Percentiles rank a stretch among this genome's conserved stretches.
Conservation (phyloP, 2,329 filamentous ascomycete genomes). For the Plectosphaerella sp. region DNA sequence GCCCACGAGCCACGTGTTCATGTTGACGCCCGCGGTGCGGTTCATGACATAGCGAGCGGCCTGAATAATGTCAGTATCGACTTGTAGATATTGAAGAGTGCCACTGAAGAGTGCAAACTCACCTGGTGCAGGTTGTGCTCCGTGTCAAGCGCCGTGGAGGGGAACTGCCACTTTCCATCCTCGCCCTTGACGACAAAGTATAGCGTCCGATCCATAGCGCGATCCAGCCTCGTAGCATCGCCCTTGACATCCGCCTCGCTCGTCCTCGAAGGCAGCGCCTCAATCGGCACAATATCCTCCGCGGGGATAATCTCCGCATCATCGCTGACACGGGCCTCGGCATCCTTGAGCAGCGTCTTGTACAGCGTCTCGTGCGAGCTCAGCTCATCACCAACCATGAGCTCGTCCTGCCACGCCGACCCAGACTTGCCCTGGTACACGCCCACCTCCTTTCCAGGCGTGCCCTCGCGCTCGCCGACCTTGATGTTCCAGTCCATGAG, state of each 20-base stretch:
- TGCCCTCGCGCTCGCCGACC: constrained; percentile 65
- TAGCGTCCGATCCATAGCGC: constrained; percentile 73
- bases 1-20: constrained; percentile 98
- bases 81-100: too few relatives aligned
- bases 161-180: constrained; percentile 76
- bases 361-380: constrained; percentile 61
- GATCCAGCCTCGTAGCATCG: constrained; percentile 75
- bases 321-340: constrained; percentile 58
- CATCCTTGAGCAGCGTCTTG: constrained; percentile 69
- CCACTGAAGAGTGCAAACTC: too few relatives aligned
- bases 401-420: constrained; percentile 86
- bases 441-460: constrained; percentile 80
- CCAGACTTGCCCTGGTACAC: constrained; percentile 68
- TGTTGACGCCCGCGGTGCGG: constrained; percentile 79
- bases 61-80: constrained; percentile 39
- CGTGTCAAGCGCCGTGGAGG: constrained; percentile 62
- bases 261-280: constrained; percentile 62
- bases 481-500: constrained; percentile 90
- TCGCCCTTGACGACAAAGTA: constrained; percentile 80
- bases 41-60: constrained; percentile 75
- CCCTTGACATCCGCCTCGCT: constrained; percentile 75
- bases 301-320: constrained; percentile 55
- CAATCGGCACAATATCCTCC: constrained; percentile 61
- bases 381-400: constrained; percentile 68
- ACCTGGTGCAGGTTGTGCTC: constrained; percentile 82